These are phyloP conservation scores for Exophiala sp. DNA, from an alignment of 2,329 filamentous ascomycete species.

Conservation along the genomic window DNA sequence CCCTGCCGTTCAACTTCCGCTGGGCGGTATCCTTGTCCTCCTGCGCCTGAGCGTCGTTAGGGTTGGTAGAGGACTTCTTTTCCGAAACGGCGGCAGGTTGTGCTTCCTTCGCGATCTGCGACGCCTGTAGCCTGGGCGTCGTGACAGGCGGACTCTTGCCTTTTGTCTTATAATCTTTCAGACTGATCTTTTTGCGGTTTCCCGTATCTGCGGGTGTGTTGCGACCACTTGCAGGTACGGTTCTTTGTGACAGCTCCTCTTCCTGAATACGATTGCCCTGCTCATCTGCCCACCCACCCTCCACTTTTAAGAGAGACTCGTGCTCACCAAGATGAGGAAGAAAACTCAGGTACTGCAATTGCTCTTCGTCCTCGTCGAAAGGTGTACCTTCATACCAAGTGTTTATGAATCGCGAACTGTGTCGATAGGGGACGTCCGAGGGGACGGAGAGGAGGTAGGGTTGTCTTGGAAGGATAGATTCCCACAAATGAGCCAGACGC, in stretches of 20 bases:
- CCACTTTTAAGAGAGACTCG: conserved; percentile 48
- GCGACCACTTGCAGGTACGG: conserved; percentile 35
- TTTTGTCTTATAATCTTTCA: conserved; percentile 61
- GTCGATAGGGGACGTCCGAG: conserved; percentile 44
- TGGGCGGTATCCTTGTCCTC: neutral
- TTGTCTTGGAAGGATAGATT: conserved; percentile 42
- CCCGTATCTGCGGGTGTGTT: conserved; percentile 40
- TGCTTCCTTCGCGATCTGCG: neutral
- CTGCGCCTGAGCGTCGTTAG: neutral
- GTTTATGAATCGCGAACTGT: conserved; percentile 41
- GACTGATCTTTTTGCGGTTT: conserved; percentile 59
- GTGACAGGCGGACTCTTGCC: conserved; percentile 35
- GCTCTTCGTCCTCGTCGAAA: conserved; percentile 55
- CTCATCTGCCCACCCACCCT: conserved; percentile 52
- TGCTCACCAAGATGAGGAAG: conserved; percentile 56
- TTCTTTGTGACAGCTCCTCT: conserved; percentile 37
- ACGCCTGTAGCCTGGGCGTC: neutral
- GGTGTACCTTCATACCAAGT: conserved; percentile 51
- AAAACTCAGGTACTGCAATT: conserved; percentile 62
- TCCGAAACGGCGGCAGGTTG: neutral
- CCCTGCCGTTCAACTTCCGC: neutral
- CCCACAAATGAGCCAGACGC: conserved; percentile 39
- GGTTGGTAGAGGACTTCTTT: neutral
- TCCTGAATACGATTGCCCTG: conserved; percentile 43
- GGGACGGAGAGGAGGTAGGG: conserved; percentile 47